These are phyloP conservation scores for Trypanosoma platydactyli DNA, from an alignment of 208 protist species.

Conservation along the genomic window DNA sequence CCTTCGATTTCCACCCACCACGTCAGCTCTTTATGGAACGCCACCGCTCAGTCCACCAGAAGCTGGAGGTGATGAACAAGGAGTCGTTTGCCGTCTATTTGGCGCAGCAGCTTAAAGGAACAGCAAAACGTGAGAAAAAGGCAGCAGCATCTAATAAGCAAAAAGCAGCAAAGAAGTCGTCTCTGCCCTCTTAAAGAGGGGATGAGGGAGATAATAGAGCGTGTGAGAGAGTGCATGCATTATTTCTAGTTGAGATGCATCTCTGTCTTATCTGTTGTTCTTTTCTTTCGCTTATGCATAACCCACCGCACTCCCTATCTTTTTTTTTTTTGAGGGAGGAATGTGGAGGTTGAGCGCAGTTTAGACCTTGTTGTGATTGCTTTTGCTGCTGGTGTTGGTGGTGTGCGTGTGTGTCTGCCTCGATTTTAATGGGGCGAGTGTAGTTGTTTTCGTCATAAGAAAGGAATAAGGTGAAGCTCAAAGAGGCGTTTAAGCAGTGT, in stretches of 20 bases:
- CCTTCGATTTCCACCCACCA: constrained; percentile 90
- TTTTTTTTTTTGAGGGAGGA: too few species aligned
- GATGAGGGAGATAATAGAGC: neutral
- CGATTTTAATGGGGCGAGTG: neutral
- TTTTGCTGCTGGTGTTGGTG: neutral
- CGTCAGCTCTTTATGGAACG: constrained; percentile 87
- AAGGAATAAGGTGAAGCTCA: constrained; percentile 4
- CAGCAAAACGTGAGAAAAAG: constrained; percentile 44
- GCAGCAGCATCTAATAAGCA: constrained; percentile 16
- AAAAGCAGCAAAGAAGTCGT: constrained; percentile 23
- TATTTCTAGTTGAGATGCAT: neutral
- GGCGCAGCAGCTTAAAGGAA: constrained; percentile 60
- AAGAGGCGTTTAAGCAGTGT: neutral
- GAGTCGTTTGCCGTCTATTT: constrained; percentile 87
- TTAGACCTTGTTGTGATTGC: neutral
- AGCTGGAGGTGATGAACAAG: constrained; percentile 81
- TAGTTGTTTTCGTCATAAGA: constrained; percentile 5
- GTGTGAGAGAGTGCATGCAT: neutral
- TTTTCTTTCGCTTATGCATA: neutral
- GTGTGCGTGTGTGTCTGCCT: neutral
- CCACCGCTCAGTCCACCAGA: constrained; percentile 79
- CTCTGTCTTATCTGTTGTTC: too few species aligned
- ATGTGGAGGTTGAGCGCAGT: neutral
- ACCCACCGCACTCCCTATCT: too few species aligned
- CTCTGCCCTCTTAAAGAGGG: neutral